Evolutionary conservation across 805 yeast species (phyloP).

Genomic region (Cyberlindnera americana): DNA sequence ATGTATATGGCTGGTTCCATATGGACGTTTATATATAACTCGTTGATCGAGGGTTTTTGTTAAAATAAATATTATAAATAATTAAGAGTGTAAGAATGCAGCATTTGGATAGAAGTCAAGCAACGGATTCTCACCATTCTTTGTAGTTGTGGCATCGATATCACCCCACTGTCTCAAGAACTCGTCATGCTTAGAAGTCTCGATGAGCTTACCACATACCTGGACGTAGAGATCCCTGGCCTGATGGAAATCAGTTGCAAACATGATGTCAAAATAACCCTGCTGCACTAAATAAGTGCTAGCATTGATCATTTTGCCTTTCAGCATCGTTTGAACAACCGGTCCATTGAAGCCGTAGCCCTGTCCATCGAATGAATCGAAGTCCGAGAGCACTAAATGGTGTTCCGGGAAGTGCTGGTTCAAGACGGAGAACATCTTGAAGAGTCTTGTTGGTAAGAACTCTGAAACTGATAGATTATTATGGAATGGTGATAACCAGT

Average conservation of each 20-base stretch:
- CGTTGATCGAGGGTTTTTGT: neutral
- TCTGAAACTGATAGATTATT: slow-evolving; percentile 66
- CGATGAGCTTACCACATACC: slow-evolving; percentile 57
- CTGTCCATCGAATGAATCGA: slow-evolving; percentile 35
- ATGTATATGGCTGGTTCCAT: no score
- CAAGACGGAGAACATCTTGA: slow-evolving; percentile 62
- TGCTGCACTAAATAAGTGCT: slow-evolving; percentile 79
- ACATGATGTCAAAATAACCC: slow-evolving; percentile 84
- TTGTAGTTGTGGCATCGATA: slow-evolving; percentile 59
- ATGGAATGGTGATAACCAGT: slow-evolving; percentile 59
- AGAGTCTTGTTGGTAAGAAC: slow-evolving; percentile 73
- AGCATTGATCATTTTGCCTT: slow-evolving; percentile 63
- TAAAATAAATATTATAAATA: neutral
- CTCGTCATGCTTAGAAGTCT: slow-evolving; percentile 54
- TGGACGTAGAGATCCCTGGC: slow-evolving; percentile 59
- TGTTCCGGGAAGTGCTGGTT: slow-evolving; percentile 71
- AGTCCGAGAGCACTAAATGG: slow-evolving; percentile 70
- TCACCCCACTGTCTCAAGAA: slow-evolving; percentile 74
- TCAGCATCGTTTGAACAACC: slow-evolving; percentile 73
- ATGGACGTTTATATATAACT: neutral
- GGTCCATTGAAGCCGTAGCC: slow-evolving; percentile 65
- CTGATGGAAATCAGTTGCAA: slow-evolving; percentile 72
- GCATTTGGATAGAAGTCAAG: slow-evolving; percentile 73
- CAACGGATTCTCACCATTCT: slow-evolving; percentile 83
- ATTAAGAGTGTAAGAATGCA: slow-evolving; percentile 15